Conservation (phyloP, 257 asterid species). For the Rehmannia glutinosa region DNA sequence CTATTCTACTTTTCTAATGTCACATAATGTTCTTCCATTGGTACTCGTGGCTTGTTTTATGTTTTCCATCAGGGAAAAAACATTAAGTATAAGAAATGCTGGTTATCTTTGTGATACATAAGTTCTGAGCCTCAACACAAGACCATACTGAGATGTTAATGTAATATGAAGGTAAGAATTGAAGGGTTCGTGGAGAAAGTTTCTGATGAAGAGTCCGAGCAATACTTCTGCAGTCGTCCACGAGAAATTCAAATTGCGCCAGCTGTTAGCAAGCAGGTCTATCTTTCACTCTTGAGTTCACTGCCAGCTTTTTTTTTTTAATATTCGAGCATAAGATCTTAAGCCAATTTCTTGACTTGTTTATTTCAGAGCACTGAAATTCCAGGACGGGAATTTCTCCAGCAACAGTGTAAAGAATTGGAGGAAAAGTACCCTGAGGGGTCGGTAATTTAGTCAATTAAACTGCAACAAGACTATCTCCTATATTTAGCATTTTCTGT, state of each 20-base stretch:
- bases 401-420: slow-evolving; percentile 28
- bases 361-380: slow-evolving; percentile 29
- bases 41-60: too few relatives aligned
- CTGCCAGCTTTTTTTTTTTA: background rate
- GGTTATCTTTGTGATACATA: too few relatives aligned
- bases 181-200: slow-evolving; percentile 61
- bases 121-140: too few relatives aligned
- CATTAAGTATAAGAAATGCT: too few relatives aligned
- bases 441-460: slow-evolving; percentile 11
- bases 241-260: slow-evolving; percentile 59
- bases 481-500: too few relatives aligned
- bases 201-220: slow-evolving; percentile 53
- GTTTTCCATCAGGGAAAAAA: too few relatives aligned
- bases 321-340: background rate
- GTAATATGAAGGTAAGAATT: slow-evolving; percentile 42
- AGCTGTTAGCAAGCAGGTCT: slow-evolving; percentile 53
- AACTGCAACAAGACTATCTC: background rate
- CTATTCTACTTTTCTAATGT: background rate
- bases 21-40: too few relatives aligned
- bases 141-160: background rate
- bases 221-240: slow-evolving; percentile 49
- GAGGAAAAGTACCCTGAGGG: slow-evolving; percentile 31
- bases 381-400: slow-evolving; percentile 21
- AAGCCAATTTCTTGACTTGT: background rate
- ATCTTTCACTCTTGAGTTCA: background rate